These are phyloP conservation scores for Diaporthe capsici DNA, from an alignment of 2,329 filamentous ascomycete species.

Conservation along the genomic window DNA sequence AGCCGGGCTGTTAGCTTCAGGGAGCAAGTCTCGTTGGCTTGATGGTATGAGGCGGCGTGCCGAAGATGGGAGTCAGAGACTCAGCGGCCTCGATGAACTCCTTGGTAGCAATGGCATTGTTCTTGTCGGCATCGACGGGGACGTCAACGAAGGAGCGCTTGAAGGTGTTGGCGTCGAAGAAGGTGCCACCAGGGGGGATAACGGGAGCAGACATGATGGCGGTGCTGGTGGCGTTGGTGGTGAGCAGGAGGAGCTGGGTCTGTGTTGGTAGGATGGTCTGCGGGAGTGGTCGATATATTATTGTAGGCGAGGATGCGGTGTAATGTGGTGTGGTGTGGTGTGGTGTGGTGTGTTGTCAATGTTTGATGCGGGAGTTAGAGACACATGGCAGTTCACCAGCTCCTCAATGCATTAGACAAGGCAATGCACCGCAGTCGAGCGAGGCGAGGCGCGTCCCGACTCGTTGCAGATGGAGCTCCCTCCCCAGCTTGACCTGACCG, in stretches of 20 bases:
- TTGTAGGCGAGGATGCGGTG: background rate
- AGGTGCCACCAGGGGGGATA: conserved; percentile 78
- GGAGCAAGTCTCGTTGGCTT: background rate
- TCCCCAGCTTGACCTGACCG: conserved; percentile 19
- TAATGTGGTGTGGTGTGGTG: background rate
- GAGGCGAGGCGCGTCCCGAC: conserved; percentile 16
- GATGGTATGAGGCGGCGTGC: conserved; percentile 60
- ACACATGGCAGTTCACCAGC: conserved; percentile 31
- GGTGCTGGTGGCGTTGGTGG: conserved; percentile 26
- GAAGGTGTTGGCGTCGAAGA: conserved; percentile 80
- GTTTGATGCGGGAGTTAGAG: conserved; percentile 20
- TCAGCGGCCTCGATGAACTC: conserved; percentile 95
- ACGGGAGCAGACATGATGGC: conserved; percentile 64
- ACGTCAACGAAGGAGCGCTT: conserved; percentile 89
- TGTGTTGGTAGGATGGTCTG: background rate
- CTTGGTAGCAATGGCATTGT: conserved; percentile 83
- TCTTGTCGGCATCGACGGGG: conserved; percentile 78
- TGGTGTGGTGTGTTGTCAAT: conserved; percentile 18
- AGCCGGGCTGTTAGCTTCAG: conserved; percentile 36
- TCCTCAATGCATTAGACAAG: background rate
- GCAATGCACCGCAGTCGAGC: conserved; percentile 15
- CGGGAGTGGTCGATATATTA: background rate
- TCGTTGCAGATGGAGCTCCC: conserved; percentile 11
- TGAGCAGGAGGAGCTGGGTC: conserved; percentile 1
- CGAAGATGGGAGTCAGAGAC: conserved; percentile 88